Conservation (phyloP, 2,329 filamentous ascomycete species). For the Metarhizium sp. region DNA sequence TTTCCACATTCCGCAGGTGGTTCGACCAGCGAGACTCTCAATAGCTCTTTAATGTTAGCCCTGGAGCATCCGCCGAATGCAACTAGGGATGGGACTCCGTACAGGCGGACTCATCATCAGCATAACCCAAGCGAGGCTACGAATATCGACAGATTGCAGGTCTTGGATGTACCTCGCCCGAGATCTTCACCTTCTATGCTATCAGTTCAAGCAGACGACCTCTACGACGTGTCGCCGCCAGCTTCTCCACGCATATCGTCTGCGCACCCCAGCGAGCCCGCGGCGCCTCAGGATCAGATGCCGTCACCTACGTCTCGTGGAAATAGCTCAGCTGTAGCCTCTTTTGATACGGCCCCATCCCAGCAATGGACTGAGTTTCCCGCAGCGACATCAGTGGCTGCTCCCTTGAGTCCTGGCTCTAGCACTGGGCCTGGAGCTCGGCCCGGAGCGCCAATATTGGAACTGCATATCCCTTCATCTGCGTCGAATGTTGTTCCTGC, state of each 20-base stretch:
- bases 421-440: background rate
- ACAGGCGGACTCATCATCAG: slow-evolving; percentile 20
- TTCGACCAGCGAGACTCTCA: background rate
- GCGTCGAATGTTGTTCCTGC: slow-evolving; percentile 4
- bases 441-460: slow-evolving; percentile 10
- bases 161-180: slow-evolving; percentile 18
- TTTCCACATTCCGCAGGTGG: slow-evolving; percentile 10
- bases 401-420: background rate
- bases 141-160: slow-evolving; percentile 14
- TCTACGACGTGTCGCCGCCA: slow-evolving; percentile 40
- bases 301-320: slow-evolving; percentile 11
- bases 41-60: background rate
- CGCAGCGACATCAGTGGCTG: background rate
- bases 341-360: background rate
- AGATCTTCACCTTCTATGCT: slow-evolving; percentile 21
- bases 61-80: slow-evolving; percentile 1
- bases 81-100: slow-evolving; percentile 5
- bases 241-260: slow-evolving; percentile 24
- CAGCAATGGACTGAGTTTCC: background rate
- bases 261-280: slow-evolving; percentile 1
- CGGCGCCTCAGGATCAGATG: slow-evolving; percentile 2
- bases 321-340: background rate
- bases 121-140: slow-evolving; percentile 27
- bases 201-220: slow-evolving; percentile 19
- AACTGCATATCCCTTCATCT: slow-evolving; percentile 19